Evolutionary conservation across 2,329 filamentous ascomycete species (phyloP), one percentile per base, ranked within the genome.

Genomic region (Beauveria sp.): DNA sequence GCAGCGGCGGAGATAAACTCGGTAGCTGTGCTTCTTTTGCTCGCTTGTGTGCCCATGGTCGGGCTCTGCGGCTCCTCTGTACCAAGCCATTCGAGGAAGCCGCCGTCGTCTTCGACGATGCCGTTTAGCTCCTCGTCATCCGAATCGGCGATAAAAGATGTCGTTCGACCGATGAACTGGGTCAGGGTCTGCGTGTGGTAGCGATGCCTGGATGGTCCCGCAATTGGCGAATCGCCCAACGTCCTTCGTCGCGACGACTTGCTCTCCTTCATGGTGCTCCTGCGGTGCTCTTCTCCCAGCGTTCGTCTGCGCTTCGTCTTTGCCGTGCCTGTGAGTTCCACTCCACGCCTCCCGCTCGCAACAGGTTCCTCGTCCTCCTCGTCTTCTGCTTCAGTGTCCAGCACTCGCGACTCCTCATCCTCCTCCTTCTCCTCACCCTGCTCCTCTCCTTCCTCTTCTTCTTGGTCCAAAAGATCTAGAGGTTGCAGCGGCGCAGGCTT

Each of bases 151-250:
- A 78, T 69, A 22, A 67, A 66, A 10, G 67, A 56, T 8, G 68
- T 66, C 28, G 26, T 54, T 6, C 66, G 66, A 1, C 68, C 68
- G 14, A 75, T 63, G 28, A 77, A 71, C 59, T 78, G 76, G 16
- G 76, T 78, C 60, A 78, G 64, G 3, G 76, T 78, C 62, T 78
- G 76, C 16, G 76, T 78, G 49, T 76, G 73, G 42, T 73, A 75
- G 9, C 66, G 72, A 5, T 72, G 70, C 14, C 20, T 40, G 2
- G 58, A 60, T 22, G 52, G 28, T 18, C 53, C 30, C 14, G 54
- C 43, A 2, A 40, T 3, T 5, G 52, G 61, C 14, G 40, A 56
- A 34, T 63, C 64, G 30, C 63, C 64, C 22, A 67, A 49, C 5
- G 65, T 66, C 22, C 65, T 60, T 26, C 66, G 62, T 26, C 67